Conservation (phyloP, 1,284 basidiomycete species). For the Pyrrhoderma noxium region DNA sequence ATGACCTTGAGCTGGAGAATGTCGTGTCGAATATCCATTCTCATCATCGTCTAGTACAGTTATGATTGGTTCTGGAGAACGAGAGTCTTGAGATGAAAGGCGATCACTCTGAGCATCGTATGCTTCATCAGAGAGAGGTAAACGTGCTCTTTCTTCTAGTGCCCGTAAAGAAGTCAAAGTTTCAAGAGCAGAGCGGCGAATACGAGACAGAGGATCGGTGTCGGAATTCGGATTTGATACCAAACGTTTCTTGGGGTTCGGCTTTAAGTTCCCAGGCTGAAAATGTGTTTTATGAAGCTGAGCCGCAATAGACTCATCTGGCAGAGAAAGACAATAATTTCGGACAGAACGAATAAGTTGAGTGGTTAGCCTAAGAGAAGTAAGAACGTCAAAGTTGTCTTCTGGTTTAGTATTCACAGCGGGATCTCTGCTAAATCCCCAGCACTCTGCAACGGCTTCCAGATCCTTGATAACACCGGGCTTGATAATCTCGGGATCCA, state of each 20-base stretch:
- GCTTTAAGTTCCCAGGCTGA: conserved; percentile 35
- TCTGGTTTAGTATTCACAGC: conserved; percentile 21
- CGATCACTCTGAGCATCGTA: conserved; percentile 71
- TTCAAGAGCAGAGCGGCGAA: conserved; percentile 69
- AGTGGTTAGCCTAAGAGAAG: conserved; percentile 66
- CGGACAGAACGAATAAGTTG: conserved; percentile 69
- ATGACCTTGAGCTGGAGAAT: conserved; percentile 22
- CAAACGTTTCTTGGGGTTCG: conserved; percentile 32
- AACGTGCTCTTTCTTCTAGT: conserved; percentile 57
- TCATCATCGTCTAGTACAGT: conserved; percentile 29
- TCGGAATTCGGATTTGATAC: conserved; percentile 30
- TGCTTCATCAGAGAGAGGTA: conserved; percentile 64
- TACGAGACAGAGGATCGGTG: conserved; percentile 54
- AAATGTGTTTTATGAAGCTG: conserved; percentile 31
- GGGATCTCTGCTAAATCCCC: conserved; percentile 30
- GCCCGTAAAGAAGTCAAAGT: conserved; percentile 66
- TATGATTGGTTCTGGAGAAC: conserved; percentile 31
- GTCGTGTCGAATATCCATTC: neutral
- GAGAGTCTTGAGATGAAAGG: conserved; percentile 33
- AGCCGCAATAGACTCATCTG: conserved; percentile 57
- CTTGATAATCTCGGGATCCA: conserved; percentile 63
- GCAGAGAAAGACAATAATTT: conserved; percentile 73
- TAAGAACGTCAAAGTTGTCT: conserved; percentile 47
- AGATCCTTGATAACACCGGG: conserved; percentile 69
- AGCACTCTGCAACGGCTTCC: conserved; percentile 46